Conservation (phyloP, 768 basidiomycete species). For the Boletellus ananas region DNA sequence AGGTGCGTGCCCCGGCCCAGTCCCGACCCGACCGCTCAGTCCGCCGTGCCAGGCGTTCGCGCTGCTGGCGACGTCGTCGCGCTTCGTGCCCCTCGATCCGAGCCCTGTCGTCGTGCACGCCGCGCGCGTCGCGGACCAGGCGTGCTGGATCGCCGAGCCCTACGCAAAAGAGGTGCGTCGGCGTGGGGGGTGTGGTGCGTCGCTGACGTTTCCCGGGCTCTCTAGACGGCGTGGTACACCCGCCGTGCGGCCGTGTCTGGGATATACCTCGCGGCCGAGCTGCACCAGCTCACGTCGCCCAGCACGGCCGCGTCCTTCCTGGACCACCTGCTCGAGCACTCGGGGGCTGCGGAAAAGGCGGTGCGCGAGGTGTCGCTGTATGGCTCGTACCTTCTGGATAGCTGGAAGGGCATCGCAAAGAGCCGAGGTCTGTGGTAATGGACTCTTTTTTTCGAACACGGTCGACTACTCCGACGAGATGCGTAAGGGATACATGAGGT, state of each 20-base stretch:
- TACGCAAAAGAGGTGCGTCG: slow-evolving; percentile 51
- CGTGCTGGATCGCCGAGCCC: slow-evolving; percentile 58
- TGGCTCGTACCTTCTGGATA: slow-evolving; percentile 57
- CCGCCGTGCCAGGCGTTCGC: slow-evolving; percentile 59
- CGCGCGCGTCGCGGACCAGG: slow-evolving; percentile 61
- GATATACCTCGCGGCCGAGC: slow-evolving; percentile 72
- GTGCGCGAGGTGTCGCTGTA: slow-evolving; percentile 54
- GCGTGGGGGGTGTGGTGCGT: not conserved
- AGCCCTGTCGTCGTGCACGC: slow-evolving; percentile 59
- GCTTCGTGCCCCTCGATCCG: slow-evolving; percentile 53
- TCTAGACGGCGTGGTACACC: slow-evolving; percentile 70
- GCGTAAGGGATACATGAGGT: slow-evolving; percentile 17
- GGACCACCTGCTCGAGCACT: slow-evolving; percentile 54
- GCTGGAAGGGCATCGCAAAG: slow-evolving; percentile 69
- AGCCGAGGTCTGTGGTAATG: slow-evolving; percentile 54
- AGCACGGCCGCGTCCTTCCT: slow-evolving; percentile 63
- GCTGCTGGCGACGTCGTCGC: slow-evolving; percentile 52
- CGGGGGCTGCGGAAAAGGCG: slow-evolving; percentile 41
- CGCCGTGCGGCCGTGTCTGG: slow-evolving; percentile 61
- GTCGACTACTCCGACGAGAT: slow-evolving; percentile 14
- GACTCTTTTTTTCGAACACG: slow-evolving; percentile 4
- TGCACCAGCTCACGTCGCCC: slow-evolving; percentile 81
- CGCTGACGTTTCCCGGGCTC: not conserved
- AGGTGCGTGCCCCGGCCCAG: slow-evolving; percentile 42
- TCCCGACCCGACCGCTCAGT: not conserved